Percentiles rank a stretch among this genome's conserved stretches.
phyloP scores from a whole-genome alignment of 305 asterid genomes.

The Withania somnifera region DNA sequence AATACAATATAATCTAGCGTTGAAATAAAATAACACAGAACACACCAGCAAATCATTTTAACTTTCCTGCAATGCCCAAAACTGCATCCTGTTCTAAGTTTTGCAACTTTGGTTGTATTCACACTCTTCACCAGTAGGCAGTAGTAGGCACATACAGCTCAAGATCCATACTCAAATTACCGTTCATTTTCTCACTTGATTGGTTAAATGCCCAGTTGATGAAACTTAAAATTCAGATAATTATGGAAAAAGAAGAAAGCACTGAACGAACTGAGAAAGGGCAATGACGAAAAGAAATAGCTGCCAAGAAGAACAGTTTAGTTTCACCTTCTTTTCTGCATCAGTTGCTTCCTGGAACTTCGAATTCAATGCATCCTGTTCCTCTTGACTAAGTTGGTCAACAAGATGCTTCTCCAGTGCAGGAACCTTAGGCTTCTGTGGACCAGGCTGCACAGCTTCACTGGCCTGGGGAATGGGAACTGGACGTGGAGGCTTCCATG shows the following conservation, averaged over 20 bases:
- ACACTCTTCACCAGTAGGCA: background rate
- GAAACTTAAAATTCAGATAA: background rate
- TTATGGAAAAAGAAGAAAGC: background rate
- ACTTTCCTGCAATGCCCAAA: background rate
- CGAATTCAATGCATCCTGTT: constrained; percentile 63
- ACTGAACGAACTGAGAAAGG: background rate
- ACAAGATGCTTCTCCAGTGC: constrained; percentile 78
- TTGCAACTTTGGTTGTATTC: background rate
- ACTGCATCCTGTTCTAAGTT: background rate
- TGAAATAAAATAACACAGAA: background rate
- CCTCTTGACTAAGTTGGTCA: constrained; percentile 90
- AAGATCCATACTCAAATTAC: background rate
- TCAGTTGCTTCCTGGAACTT: constrained; percentile 90
- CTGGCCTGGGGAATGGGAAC: constrained; percentile 56
- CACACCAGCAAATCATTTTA: background rate
- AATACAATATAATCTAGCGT: background rate
- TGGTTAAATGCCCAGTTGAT: background rate
- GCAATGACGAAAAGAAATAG: background rate
- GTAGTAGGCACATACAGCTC: background rate
- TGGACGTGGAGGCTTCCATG: constrained; percentile 85
- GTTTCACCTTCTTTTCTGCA: constrained; percentile 78
- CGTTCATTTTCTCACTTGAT: background rate
- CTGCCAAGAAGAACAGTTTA: background rate
- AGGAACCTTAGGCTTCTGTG: constrained; percentile 77
- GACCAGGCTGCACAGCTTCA: constrained; percentile 38